Conservation (phyloP, 2,329 filamentous ascomycete genomes). For the Exophiala aquamarina region DNA sequence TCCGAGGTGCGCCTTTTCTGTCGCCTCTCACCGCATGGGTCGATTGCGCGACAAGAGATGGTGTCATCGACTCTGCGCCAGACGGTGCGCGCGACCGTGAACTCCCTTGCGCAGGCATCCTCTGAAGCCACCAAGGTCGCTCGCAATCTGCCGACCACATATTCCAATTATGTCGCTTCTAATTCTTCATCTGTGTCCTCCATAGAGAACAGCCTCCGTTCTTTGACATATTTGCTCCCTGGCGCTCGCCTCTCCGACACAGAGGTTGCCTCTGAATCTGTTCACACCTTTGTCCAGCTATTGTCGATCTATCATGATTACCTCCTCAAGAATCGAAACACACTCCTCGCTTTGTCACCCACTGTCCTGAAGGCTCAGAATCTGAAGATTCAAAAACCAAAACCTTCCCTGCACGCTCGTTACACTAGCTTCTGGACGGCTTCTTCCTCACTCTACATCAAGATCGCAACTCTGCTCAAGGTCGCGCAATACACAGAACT, state of each 20-base stretch:
- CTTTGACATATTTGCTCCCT: constrained; percentile 92
- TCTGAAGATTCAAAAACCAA: constrained; percentile 32
- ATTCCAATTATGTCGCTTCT: constrained; percentile 89
- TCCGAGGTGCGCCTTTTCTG: too few species aligned
- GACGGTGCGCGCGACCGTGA: constrained; percentile 21
- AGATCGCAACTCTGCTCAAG: constrained; percentile 78
- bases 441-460: constrained; percentile 69
- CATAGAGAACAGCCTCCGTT: constrained; percentile 89
- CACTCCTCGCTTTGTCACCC: constrained; percentile 69
- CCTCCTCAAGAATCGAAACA: constrained; percentile 27
- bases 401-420: constrained; percentile 58
- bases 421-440: constrained; percentile 66
- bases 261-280: constrained; percentile 88
- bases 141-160: constrained; percentile 39
- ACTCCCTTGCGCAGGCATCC: constrained; percentile 21
- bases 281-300: constrained; percentile 34
- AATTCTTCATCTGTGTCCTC: constrained; percentile 92
- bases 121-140: constrained; percentile 20
- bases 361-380: constrained; percentile 33
- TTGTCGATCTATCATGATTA: constrained; percentile 23
- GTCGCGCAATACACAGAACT: constrained; percentile 94
- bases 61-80: constrained; percentile 22
- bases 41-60: constrained; percentile 12
- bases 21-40: constrained; percentile 1
- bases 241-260: constrained; percentile 66